Percentiles rank a stretch among this genome's conserved stretches.
Evolutionary conservation across 345 rosid genomes (phyloP).

Genomic region (Hibiscus trionum): DNA sequence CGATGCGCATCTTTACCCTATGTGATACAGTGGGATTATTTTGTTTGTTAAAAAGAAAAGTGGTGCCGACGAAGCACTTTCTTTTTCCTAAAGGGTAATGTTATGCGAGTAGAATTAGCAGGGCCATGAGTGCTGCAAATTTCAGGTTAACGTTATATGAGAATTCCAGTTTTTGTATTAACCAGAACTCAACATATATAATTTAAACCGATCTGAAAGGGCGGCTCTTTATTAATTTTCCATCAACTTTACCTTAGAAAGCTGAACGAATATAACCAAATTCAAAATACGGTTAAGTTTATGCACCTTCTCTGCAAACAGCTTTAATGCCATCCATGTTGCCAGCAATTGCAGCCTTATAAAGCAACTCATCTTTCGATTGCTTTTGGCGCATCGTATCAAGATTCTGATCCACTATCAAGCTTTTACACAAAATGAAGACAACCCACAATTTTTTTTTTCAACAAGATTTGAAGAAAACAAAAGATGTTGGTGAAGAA

Average conservation of each 20-base stretch:
- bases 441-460: background rate
- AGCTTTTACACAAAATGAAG: background rate
- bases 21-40: too few relatives aligned
- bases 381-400: constrained; percentile 23
- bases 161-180: too few relatives aligned
- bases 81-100: too few relatives aligned
- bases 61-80: too few relatives aligned
- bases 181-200: constrained; percentile 5
- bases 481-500: background rate
- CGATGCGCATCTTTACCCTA: too few relatives aligned
- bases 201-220: too few relatives aligned
- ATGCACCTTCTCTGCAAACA: constrained; percentile 29
- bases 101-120: too few relatives aligned
- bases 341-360: constrained; percentile 24
- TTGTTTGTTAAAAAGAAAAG: background rate
- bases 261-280: background rate
- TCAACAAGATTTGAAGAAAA: background rate
- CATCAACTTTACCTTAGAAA: background rate
- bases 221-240: background rate
- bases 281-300: background rate
- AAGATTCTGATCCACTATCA: constrained; percentile 33
- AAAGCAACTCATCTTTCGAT: constrained; percentile 31
- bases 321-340: constrained; percentile 29
- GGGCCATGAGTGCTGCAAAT: too few relatives aligned
- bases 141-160: too few relatives aligned